Base-by-base conservation (phyloP, 1,284 basidiomycete genomes). In the Ceratorhiza oryzae-sativae region DNA sequence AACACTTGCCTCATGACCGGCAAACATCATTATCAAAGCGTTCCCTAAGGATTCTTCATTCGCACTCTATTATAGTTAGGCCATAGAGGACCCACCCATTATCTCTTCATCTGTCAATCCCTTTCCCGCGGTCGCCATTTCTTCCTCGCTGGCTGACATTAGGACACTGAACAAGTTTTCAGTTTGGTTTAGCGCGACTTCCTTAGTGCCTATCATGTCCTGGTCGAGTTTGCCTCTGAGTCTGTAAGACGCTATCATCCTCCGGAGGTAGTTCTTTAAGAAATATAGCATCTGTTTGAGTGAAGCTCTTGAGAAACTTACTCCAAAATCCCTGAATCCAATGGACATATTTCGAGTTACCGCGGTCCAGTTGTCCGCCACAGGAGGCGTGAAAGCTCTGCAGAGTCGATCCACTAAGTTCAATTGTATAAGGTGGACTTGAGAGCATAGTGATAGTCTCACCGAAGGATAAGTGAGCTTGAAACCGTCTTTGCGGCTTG, bases 81-180 rank as follows among this genome's bases (percentile, higher is more conserved):
- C 4, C 12, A 53, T 30, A 13, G 25, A 3, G 25, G 41, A n/a
- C 55, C 20, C 20, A 70, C 65, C 65, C 23, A 53, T 9, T 27
- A 70, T 36, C 18, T 56, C 65, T 6, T 55, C 39, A 4, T 70
- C 53, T 3, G 39, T 10, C 2, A 70, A 20, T 1, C 23, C 23
- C n/a, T 58, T 58, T 10, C 41, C 41, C 5, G n/a, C 65, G 18
- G 56, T 25, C 12, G 41, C 51, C 23, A 18, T 41, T n/a, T 67
- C 53, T 36, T 46, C 65, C 6, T 70, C 30, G 65, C 55, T 70
- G n/a, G 65, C 65, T 3, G 41, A 30, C 34, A 70, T 42, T 8
- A 70, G 20, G 18, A 58, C n/a, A n/a, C 56, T 70, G 53, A 70
- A 70, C 51, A 70, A 13, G 41, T 48, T 70, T 15, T 70, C 65